Base-by-base conservation (phyloP, 306 rosid genomes). In the Dryas alaskensis region DNA sequence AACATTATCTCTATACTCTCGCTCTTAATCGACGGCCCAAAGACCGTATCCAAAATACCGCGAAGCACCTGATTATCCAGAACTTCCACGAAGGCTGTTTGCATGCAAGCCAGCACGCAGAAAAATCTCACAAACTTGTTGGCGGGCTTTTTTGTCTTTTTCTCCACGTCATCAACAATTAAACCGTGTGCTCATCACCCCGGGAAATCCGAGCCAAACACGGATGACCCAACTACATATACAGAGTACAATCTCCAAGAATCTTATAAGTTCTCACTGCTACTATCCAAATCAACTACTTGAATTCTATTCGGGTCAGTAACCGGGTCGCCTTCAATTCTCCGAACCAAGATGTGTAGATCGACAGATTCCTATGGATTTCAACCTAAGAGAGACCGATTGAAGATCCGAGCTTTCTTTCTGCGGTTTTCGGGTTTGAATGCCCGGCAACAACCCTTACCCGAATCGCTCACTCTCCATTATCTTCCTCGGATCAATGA, bases 401-500 rank as follows among this genome's bases (percentile, higher is more conserved):
- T 78, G 19, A 73, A 76, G 55, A 73, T 81, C 58, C 81, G 60
- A 40, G 65, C 79, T 0, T 73, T 85, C 81, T 63, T 72, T 22
- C 77, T 86, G 4, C 82, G 79, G 2, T 76, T 83, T 14, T 72
- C 80, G 3, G 73, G 81, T 73, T 42, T 83, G 19, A 22, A 31
- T 13, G n/a, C 72, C 6, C 39, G 14, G 0, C 8, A 46, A 0
- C 80, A 46, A 1, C 80, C 83, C 1, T 79, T 72, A 8, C 88
- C 87, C 19, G 82, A 83, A 0, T 78, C 83, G n/a, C 71, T 86
- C 7, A 77, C 87, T 14, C 86, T 85, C 10, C 76, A 73, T 16
- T 88, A 70, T 17, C 83, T 78, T 14, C 85, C 92, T 1, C 80
- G 84, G n/a, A 77, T 84, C 37, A 78, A 76, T 51, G 86, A 65